Conservation (phyloP, 2,329 filamentous ascomycete genomes). For the Claviceps sp. region DNA sequence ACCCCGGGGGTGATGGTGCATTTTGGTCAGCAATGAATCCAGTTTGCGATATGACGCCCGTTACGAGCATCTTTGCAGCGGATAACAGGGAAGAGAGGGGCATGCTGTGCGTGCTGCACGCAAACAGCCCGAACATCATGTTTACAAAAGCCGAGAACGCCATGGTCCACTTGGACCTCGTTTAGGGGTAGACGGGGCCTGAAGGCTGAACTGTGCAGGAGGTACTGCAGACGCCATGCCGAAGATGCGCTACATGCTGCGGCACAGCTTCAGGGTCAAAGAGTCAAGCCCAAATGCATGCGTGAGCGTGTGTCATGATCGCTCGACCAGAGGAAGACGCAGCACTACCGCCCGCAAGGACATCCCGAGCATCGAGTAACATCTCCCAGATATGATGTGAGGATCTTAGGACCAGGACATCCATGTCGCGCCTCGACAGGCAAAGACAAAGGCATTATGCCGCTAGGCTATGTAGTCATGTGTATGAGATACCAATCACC, state of each 20-base stretch:
- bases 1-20: background rate
- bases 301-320: background rate
- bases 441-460: too few species aligned
- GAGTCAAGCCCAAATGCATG: background rate
- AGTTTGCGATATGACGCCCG: background rate
- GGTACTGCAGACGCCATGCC: too few species aligned
- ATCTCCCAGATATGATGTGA: background rate
- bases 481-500: too few species aligned
- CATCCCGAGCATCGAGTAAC: background rate
- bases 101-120: background rate
- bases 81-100: background rate
- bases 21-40: constrained; percentile 3
- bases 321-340: background rate
- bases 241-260: too few species aligned
- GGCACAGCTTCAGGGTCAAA: too few species aligned
- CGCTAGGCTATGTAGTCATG: too few species aligned
- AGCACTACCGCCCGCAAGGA: background rate
- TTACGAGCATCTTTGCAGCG: background rate
- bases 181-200: too few species aligned
- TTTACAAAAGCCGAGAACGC: background rate
- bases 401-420: background rate
- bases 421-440: too few species aligned
- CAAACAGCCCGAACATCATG: background rate
- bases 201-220: too few species aligned
- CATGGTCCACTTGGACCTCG: background rate